Evolutionary conservation across 2,329 filamentous ascomycete species (phyloP).

Genomic region (Ophiostoma himal-ulmi): DNA sequence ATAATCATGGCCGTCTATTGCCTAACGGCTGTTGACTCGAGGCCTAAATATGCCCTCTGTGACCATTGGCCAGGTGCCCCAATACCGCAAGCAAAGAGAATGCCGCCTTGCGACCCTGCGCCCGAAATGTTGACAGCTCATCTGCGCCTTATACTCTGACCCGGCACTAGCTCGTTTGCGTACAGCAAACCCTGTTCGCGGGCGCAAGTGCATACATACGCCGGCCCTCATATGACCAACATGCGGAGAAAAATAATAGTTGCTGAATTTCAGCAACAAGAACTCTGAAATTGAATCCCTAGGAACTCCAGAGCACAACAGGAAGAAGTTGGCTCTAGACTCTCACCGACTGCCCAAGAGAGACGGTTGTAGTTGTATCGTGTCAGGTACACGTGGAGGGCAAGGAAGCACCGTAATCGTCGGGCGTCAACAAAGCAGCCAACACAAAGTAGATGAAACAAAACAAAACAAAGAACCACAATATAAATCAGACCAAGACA

Average conservation of each 20-base stretch:
- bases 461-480: neutral
- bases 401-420: neutral
- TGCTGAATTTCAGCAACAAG: neutral
- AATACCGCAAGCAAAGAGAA: neutral
- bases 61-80: neutral
- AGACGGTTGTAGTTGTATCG: neutral
- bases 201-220: constrained; percentile 21
- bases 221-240: constrained; percentile 23
- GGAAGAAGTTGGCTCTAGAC: neutral
- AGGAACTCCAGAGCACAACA: neutral
- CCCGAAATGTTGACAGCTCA: neutral
- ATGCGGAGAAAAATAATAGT: neutral
- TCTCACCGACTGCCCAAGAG: neutral
- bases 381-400: neutral
- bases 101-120: neutral
- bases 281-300: neutral
- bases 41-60: neutral
- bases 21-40: neutral
- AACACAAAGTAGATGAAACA: neutral
- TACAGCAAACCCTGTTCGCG: constrained; percentile 17
- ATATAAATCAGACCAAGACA: neutral
- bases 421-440: neutral
- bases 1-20: neutral
- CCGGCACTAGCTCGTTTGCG: neutral
- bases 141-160: neutral